phyloP scores from a whole-genome alignment of 148 eudicot genomes.

The Arbutus unedo region DNA sequence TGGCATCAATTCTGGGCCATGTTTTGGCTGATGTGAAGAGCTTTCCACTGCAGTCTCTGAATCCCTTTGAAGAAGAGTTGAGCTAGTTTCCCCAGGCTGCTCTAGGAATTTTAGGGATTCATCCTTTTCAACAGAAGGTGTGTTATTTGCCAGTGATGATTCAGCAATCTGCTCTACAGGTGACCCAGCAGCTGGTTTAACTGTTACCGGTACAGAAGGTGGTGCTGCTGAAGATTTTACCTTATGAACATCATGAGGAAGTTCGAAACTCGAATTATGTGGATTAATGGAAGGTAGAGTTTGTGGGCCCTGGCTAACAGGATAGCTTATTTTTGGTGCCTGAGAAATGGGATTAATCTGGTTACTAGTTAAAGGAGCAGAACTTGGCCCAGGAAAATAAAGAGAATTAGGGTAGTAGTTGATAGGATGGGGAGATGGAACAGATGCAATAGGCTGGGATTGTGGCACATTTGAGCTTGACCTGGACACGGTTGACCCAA shows the following conservation, averaged over 20 bases:
- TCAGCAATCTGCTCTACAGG: constrained; percentile 31
- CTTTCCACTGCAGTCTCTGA: constrained; percentile 17
- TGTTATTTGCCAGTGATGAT: constrained; percentile 16
- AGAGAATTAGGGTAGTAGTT: constrained; percentile 44
- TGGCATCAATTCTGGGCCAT: constrained; percentile 10
- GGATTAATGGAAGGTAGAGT: constrained; percentile 22
- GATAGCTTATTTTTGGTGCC: constrained; percentile 48
- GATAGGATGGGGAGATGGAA: constrained; percentile 38
- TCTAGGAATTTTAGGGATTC: constrained; percentile 17
- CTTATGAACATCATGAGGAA: constrained; percentile 24
- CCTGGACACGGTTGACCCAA: constrained; percentile 40
- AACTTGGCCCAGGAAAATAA: constrained; percentile 34
- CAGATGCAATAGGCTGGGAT: constrained; percentile 48
- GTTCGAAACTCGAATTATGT: constrained; percentile 30
- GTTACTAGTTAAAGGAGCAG: constrained; percentile 38
- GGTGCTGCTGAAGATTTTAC: constrained; percentile 21
- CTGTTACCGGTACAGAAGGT: constrained; percentile 33
- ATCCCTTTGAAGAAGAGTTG: constrained; percentile 21
- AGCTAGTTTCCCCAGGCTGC: constrained; percentile 22
- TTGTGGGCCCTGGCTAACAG: constrained; percentile 41
- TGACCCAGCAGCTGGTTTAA: constrained; percentile 39
- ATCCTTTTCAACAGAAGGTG: constrained; percentile 24
- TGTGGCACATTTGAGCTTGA: constrained; percentile 43
- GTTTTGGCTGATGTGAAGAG: constrained; percentile 23
- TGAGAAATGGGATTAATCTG: constrained; percentile 48